Conservation (phyloP, 2,329 filamentous ascomycete species). For the Rhynchosporium graminicola region DNA sequence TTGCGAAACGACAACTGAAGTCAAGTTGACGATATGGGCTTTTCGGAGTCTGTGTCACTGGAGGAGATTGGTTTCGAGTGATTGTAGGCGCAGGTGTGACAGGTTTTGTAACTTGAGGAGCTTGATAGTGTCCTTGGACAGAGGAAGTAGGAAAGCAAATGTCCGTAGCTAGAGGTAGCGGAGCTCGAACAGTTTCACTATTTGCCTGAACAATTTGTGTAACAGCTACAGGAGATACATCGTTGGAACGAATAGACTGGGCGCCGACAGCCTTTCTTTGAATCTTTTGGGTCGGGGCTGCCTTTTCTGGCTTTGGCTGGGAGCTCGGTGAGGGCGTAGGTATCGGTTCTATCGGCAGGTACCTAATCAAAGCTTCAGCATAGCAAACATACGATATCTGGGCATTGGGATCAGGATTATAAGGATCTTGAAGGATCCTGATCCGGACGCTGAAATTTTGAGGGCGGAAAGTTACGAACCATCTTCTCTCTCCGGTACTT, state of each 20-base stretch:
- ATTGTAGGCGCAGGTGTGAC: slow-evolving; percentile 1
- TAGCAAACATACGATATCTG: no score
- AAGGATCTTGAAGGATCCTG: no score
- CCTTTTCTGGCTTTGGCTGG: neutral
- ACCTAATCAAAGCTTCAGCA: neutral
- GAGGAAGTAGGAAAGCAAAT: slow-evolving; percentile 65
- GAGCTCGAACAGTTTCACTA: slow-evolving; percentile 24
- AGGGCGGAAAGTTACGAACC: neutral
- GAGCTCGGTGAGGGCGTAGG: neutral
- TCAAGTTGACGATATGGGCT: slow-evolving; percentile 5
- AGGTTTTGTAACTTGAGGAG: neutral
- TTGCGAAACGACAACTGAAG: slow-evolving; percentile 5
- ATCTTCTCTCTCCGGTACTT: slow-evolving; percentile 8
- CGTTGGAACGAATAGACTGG: neutral
- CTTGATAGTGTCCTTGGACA: slow-evolving; percentile 33
- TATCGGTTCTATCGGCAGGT: neutral
- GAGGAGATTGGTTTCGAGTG: neutral
- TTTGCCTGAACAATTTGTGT: slow-evolving; percentile 1
- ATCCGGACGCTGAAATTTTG: no score
- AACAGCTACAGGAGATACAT: neutral
- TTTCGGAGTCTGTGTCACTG: neutral
- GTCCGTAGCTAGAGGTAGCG: slow-evolving; percentile 69
- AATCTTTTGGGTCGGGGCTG: neutral
- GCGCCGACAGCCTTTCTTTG: slow-evolving; percentile 6
- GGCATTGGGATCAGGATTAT: no score